phyloP scores from a whole-genome alignment of 371 early-diverging fungal species.

The Coemansia sp. region DNA sequence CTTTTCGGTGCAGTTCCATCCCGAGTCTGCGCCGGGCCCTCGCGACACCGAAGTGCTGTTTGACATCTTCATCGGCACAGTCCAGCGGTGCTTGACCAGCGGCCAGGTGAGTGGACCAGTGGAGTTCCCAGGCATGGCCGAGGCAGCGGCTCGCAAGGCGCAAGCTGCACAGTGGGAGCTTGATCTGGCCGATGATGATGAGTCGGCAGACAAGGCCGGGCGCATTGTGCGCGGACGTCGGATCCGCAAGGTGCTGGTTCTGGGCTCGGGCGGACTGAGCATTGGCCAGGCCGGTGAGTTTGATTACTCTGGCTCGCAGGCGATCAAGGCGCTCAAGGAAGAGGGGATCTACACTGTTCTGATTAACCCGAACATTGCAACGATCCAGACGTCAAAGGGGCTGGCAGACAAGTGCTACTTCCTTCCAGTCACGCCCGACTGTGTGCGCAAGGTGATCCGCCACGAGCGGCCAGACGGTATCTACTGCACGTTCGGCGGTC shows the following conservation, averaged over 20 bases:
- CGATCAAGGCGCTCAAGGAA: conserved; percentile 95
- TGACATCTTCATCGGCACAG: conserved; percentile 81
- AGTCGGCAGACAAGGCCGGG: conserved; percentile 40
- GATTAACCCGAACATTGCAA: conserved; percentile 96
- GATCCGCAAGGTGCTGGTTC: conserved; percentile 82
- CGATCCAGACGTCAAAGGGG: conserved; percentile 92
- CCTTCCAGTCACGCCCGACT: conserved; percentile 89
- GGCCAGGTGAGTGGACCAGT: conserved; percentile 71
- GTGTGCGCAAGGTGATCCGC: conserved; percentile 88
- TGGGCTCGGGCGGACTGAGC: conserved; percentile 93
- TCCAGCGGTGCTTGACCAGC: conserved; percentile 68
- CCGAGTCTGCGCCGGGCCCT: conserved; percentile 96
- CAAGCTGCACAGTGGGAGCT: conserved; percentile 49
- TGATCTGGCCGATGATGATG: conserved; percentile 42
- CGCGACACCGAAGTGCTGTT: conserved; percentile 95
- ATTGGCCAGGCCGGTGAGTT: conserved; percentile 99
- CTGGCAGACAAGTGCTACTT: conserved; percentile 95
- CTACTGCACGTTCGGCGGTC: conserved; percentile 93
- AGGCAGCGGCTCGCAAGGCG: conserved; percentile 37
- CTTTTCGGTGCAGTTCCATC: conserved; percentile 98
- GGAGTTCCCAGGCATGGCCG: conserved; percentile 63
- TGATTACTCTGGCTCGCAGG: conserved; percentile 95
- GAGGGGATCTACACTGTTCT: conserved; percentile 89
- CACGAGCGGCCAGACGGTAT: conserved; percentile 94
- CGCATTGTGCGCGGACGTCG: conserved; percentile 53